phyloP scores from a whole-genome alignment of 2,329 filamentous ascomycete species.

The Hypoxylon sp. region DNA sequence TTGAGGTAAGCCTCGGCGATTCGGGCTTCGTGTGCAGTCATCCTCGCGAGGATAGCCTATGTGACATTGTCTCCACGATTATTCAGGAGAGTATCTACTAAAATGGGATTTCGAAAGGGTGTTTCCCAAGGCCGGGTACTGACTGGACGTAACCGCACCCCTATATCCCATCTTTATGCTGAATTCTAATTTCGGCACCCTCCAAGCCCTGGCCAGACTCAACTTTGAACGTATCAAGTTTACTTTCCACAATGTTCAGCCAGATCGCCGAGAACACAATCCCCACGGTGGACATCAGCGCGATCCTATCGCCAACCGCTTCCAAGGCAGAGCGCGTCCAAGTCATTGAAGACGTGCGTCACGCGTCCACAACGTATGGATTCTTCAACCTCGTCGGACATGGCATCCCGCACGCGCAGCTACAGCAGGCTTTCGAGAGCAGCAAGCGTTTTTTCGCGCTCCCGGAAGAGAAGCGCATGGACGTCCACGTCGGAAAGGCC shows the following conservation, averaged over 20 bases:
- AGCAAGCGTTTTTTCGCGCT: conserved; percentile 41
- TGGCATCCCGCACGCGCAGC: conserved; percentile 42
- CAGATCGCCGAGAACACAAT: background rate
- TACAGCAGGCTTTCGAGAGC: conserved; percentile 37
- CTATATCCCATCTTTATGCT: background rate
- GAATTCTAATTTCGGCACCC: background rate
- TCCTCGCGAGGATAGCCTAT: background rate
- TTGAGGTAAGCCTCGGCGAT: background rate
- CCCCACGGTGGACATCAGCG: conserved; percentile 4
- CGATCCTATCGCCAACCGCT: conserved; percentile 1
- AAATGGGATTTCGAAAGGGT: background rate
- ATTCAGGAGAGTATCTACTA: background rate
- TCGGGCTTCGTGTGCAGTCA: background rate
- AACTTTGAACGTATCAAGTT: background rate
- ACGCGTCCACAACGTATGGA: conserved; percentile 27
- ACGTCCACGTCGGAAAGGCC: conserved; percentile 43
- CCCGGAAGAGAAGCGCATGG: conserved; percentile 42
- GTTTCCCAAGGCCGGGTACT: background rate
- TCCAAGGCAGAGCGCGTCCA: background rate
- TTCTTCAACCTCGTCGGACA: conserved; percentile 50
- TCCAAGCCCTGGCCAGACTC: background rate
- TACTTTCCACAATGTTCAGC: background rate
- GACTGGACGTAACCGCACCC: background rate
- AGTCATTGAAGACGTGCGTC: background rate
- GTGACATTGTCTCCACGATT: background rate